Conservation (phyloP, 75 land plant species). For the Picea sitchensis region DNA sequence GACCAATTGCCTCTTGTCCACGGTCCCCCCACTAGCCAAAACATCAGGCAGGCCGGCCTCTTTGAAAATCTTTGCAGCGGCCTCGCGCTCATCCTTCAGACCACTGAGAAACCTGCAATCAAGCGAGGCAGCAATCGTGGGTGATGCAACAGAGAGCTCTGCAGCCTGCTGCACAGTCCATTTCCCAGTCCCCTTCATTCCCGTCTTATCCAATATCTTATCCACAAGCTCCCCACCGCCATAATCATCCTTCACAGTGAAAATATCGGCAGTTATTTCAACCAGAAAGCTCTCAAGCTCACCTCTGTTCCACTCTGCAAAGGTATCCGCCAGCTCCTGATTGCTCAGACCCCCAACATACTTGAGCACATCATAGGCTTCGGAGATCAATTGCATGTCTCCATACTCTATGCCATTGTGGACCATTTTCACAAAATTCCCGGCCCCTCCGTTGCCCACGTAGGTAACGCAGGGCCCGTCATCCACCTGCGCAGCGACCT, state of each 20-base stretch:
- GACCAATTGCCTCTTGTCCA: slow-evolving; percentile 32
- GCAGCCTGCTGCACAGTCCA: slow-evolving; percentile 61
- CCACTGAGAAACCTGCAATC: slow-evolving; percentile 35
- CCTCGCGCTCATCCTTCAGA: slow-evolving; percentile 33
- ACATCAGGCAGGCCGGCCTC: slow-evolving; percentile 17
- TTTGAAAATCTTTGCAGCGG: slow-evolving; percentile 21
- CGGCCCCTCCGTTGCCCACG: slow-evolving; percentile 45
- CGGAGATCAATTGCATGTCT: slow-evolving; percentile 55
- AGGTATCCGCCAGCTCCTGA: slow-evolving; percentile 26
- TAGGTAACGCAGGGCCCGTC: slow-evolving; percentile 54
- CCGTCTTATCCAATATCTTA: slow-evolving; percentile 47
- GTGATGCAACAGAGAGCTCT: slow-evolving; percentile 42
- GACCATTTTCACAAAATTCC: slow-evolving; percentile 51
- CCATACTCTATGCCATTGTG: slow-evolving; percentile 60
- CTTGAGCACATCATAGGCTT: slow-evolving; percentile 45
- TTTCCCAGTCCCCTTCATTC: slow-evolving; percentile 48
- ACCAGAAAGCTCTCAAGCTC: slow-evolving; percentile 56
- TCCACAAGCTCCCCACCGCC: slow-evolving; percentile 37
- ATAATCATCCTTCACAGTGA: slow-evolving; percentile 35
- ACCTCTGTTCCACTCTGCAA: slow-evolving; percentile 48
- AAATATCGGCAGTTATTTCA: slow-evolving; percentile 51
- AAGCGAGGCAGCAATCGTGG: slow-evolving; percentile 42
- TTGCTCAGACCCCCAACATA: slow-evolving; percentile 39
- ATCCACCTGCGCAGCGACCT: slow-evolving; percentile 38
- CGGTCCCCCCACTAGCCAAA: background rate